Percentiles rank a stretch among this genome's conserved stretches.
Conservation (phyloP, 495 filamentous ascomycete genomes). For the Aspergillus hancockii region DNA sequence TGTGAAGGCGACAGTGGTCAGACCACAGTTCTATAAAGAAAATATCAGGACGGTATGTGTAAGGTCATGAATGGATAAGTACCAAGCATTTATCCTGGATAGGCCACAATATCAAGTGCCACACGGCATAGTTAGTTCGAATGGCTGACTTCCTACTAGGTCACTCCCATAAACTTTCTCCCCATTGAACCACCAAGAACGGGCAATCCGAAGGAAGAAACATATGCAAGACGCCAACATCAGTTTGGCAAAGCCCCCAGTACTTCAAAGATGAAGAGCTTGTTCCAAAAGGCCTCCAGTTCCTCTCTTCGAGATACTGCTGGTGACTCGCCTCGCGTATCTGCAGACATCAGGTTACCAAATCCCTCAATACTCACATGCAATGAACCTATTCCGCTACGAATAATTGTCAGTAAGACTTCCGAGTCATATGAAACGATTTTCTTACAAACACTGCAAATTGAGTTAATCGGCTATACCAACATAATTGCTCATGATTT, state of each 20-base stretch:
- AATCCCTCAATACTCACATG: slow-evolving; percentile 89
- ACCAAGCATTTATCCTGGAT: not conserved
- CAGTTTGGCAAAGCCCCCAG: slow-evolving; percentile 59
- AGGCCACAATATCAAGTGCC: not conserved
- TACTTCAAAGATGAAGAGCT: slow-evolving; percentile 48
- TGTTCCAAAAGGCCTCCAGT: slow-evolving; percentile 52
- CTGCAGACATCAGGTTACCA: slow-evolving; percentile 79
- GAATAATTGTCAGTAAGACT: slow-evolving; percentile 73
- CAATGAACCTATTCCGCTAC: slow-evolving; percentile 78
- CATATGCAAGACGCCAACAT: slow-evolving; percentile 79
- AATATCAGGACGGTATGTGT: slow-evolving; percentile 67
- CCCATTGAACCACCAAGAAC: slow-evolving; percentile 88
- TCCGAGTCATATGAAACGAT: slow-evolving; percentile 63
- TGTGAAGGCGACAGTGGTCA: slow-evolving; percentile 84
- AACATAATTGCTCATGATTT: slow-evolving; percentile 74
- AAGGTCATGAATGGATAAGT: not conserved
- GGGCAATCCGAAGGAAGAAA: slow-evolving; percentile 66
- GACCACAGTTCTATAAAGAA: slow-evolving; percentile 81
- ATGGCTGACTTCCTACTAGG: slow-evolving; percentile 33
- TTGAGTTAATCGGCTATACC: slow-evolving; percentile 79
- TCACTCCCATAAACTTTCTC: slow-evolving; percentile 73
- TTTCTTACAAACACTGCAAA: slow-evolving; percentile 74
- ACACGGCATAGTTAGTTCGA: not conserved
- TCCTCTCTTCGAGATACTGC: slow-evolving; percentile 24
- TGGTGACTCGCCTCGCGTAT: slow-evolving; percentile 49